These are phyloP conservation scores for Leccinum ochraceum DNA, from an alignment of 768 basidiomycete genomes.

Conservation along the genomic window DNA sequence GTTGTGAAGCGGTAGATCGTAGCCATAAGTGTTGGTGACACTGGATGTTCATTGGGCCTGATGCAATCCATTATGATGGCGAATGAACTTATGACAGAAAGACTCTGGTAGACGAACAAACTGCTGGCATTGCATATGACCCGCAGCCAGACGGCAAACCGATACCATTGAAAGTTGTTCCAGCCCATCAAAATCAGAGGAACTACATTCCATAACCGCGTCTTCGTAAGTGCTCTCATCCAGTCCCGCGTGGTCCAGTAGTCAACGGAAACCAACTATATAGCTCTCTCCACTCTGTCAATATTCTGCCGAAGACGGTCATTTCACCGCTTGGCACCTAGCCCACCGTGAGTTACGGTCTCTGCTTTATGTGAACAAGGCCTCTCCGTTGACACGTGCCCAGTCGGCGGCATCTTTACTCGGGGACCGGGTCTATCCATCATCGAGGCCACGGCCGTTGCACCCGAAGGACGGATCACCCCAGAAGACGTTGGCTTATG, in stretches of 20 bases:
- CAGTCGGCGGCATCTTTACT: constrained; percentile 45
- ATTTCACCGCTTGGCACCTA: constrained; percentile 55
- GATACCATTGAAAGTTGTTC: constrained; percentile 49
- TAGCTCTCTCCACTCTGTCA: constrained; percentile 60
- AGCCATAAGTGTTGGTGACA: too few relatives aligned
- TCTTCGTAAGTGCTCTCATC: constrained; percentile 41
- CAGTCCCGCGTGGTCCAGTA: background rate
- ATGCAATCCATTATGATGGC: too few relatives aligned
- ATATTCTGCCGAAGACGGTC: constrained; percentile 57
- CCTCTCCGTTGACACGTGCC: background rate
- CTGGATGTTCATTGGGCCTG: too few relatives aligned
- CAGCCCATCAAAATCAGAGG: constrained; percentile 56
- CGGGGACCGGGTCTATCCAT: constrained; percentile 58
- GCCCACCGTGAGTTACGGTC: constrained; percentile 40
- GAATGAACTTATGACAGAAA: too few relatives aligned
- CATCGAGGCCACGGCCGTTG: constrained; percentile 68
- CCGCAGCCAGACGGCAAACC: constrained; percentile 41
- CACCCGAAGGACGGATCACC: constrained; percentile 61
- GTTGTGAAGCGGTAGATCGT: too few relatives aligned
- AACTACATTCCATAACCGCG: constrained; percentile 54
- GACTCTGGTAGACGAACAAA: too few relatives aligned
- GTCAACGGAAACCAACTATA: background rate
- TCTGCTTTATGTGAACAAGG: background rate
- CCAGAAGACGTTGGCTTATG: constrained; percentile 67
- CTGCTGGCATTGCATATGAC: constrained; percentile 45